Conservation (phyloP, 73 alveolate genomes). For the Paramecium sexaurelia region DNA sequence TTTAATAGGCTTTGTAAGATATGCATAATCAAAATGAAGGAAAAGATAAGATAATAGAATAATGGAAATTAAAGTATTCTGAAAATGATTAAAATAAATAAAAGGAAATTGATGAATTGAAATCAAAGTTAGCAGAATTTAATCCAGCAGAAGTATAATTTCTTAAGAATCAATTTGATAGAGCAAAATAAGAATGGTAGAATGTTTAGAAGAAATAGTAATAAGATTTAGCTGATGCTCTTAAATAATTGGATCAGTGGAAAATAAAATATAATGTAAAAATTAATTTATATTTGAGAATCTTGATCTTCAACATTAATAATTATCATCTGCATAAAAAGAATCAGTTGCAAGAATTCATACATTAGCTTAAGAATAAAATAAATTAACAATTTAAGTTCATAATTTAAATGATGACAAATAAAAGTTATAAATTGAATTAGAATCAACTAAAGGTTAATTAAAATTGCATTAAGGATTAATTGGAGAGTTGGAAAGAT, state of each 20-base stretch:
- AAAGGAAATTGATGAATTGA: slow-evolving; percentile 7
- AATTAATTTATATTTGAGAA: neutral
- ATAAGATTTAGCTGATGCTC: neutral
- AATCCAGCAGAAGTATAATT: neutral
- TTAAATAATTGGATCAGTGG: slow-evolving; percentile 12
- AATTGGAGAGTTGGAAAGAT: neutral
- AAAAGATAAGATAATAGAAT: neutral
- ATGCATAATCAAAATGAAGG: neutral
- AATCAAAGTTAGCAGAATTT: neutral
- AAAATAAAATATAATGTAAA: slow-evolving; percentile 1
- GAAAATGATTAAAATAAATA: neutral
- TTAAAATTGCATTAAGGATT: neutral
- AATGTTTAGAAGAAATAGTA: neutral
- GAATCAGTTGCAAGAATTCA: slow-evolving; percentile 32
- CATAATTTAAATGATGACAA: slow-evolving; percentile 17
- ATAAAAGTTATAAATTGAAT: neutral
- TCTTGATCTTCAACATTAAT: neutral
- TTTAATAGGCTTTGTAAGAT: neutral
- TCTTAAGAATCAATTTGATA: neutral
- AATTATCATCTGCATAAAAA: slow-evolving; percentile 11
- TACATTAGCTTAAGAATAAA: neutral
- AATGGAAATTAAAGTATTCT: neutral
- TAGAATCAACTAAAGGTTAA: neutral
- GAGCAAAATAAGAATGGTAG: neutral
- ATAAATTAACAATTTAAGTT: neutral